Percentiles rank a stretch among this genome's conserved stretches.
These are phyloP conservation scores for Lactarius vividus DNA, from an alignment of 768 basidiomycete species.

Conservation along the genomic window DNA sequence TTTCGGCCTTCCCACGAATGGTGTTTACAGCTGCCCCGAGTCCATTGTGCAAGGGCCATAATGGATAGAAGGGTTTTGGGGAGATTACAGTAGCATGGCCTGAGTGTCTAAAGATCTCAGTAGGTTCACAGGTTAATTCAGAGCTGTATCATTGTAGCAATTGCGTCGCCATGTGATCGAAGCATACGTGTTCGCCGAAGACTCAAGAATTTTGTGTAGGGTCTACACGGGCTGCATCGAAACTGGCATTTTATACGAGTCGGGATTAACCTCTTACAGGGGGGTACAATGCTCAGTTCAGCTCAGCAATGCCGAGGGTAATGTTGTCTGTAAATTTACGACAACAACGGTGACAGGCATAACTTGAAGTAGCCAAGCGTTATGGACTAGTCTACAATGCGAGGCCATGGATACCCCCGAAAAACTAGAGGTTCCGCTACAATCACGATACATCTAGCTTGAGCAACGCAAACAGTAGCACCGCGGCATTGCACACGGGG, in stretches of 20 bases:
- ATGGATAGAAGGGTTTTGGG: no score
- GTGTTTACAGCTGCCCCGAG: no score
- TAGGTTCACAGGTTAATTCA: no score
- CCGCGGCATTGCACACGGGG: slow-evolving; percentile 25
- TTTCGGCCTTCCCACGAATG: no score
- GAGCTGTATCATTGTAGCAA: no score
- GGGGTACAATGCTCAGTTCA: background rate
- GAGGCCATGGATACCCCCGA: background rate
- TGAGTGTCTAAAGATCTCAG: no score
- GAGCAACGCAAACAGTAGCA: slow-evolving; percentile 28
- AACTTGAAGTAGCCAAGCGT: background rate
- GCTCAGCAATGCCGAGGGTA: background rate
- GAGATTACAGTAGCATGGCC: no score
- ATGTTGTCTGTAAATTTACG: background rate
- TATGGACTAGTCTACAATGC: background rate
- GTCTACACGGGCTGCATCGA: no score
- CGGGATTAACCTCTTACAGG: background rate
- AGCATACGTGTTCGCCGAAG: no score
- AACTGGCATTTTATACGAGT: background rate
- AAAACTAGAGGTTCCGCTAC: background rate
- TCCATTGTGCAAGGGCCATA: no score
- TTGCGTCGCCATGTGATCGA: no score
- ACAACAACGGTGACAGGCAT: background rate
- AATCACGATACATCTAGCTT: slow-evolving; percentile 19
- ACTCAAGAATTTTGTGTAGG: no score